Percentiles rank a stretch among this genome's conserved stretches.
Conservation (phyloP, 805 yeast genomes). For the Kodamaea kaohsiungensis region DNA sequence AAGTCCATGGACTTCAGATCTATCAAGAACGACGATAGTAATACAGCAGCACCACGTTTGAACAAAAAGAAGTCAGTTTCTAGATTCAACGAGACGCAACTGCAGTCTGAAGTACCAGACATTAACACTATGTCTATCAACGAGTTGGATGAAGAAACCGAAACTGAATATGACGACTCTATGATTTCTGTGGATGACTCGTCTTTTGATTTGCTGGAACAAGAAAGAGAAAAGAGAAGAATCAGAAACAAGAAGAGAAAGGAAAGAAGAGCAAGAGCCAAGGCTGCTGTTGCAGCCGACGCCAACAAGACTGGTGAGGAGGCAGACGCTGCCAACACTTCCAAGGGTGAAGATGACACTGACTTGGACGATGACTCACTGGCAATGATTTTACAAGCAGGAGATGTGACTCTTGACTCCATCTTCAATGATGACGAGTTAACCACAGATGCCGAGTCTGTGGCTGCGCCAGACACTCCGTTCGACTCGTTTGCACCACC, state of each 20-base stretch:
- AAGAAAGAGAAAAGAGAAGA: constrained; percentile 17
- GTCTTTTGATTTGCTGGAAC: constrained; percentile 9
- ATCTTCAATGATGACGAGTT: constrained; percentile 14
- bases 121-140: constrained; percentile 2
- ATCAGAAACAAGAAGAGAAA: constrained; percentile 17
- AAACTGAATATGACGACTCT: constrained; percentile 14
- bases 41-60: background rate
- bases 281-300: constrained; percentile 4
- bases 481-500: constrained; percentile 6
- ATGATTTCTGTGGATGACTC: constrained; percentile 10
- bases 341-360: background rate
- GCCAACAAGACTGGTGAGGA: constrained; percentile 5
- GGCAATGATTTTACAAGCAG: constrained; percentile 1
- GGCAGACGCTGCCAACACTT: constrained; percentile 3
- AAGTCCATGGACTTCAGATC: constrained; percentile 14
- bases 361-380: constrained; percentile 4
- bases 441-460: constrained; percentile 14
- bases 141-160: constrained; percentile 12
- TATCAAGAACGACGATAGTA: background rate
- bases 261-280: constrained; percentile 17
- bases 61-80: constrained; percentile 8
- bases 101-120: constrained; percentile 2
- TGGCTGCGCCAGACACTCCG: constrained; percentile 9
- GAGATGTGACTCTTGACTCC: constrained; percentile 12
- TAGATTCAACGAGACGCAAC: constrained; percentile 1